These are phyloP conservation scores for Aspergillus terreus DNA, from an alignment of 2,329 filamentous ascomycete species.

Conservation along the genomic window DNA sequence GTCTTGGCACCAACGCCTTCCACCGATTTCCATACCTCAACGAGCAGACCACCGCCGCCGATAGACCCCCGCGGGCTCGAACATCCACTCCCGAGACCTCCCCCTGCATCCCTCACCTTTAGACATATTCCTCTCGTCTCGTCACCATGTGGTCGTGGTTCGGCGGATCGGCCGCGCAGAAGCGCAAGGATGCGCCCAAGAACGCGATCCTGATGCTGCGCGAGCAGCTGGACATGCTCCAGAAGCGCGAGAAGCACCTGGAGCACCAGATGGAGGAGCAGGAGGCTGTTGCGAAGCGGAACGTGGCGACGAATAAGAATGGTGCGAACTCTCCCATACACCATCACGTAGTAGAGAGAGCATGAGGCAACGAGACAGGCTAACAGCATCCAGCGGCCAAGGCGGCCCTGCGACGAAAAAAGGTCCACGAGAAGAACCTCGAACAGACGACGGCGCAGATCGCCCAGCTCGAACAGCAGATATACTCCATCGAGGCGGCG, in stretches of 20 bases:
- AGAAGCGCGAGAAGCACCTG: conserved; percentile 90
- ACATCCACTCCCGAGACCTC: background rate
- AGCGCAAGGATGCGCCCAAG: conserved; percentile 91
- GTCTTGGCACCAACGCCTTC: background rate
- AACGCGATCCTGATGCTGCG: conserved; percentile 89
- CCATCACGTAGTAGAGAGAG: no score
- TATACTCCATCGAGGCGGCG: conserved; percentile 93
- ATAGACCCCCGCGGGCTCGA: background rate
- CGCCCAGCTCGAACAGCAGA: conserved; percentile 87
- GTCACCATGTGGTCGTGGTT: conserved; percentile 78
- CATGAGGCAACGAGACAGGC: background rate
- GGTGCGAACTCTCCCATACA: conserved; percentile 54
- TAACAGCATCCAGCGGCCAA: conserved; percentile 67
- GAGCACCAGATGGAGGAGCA: conserved; percentile 92
- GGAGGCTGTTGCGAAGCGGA: conserved; percentile 81
- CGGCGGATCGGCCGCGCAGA: conserved; percentile 74
- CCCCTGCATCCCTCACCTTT: background rate
- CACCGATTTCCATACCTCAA: background rate
- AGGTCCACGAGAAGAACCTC: conserved; percentile 84
- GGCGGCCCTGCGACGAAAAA: conserved; percentile 87
- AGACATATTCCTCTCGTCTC: background rate
- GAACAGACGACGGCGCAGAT: conserved; percentile 90
- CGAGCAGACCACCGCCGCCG: background rate
- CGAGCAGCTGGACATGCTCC: conserved; percentile 91
- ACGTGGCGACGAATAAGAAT: conserved; percentile 83